Evolutionary conservation across 2,329 filamentous ascomycete species (phyloP).

Genomic region (Clarireedia hainanense): DNA sequence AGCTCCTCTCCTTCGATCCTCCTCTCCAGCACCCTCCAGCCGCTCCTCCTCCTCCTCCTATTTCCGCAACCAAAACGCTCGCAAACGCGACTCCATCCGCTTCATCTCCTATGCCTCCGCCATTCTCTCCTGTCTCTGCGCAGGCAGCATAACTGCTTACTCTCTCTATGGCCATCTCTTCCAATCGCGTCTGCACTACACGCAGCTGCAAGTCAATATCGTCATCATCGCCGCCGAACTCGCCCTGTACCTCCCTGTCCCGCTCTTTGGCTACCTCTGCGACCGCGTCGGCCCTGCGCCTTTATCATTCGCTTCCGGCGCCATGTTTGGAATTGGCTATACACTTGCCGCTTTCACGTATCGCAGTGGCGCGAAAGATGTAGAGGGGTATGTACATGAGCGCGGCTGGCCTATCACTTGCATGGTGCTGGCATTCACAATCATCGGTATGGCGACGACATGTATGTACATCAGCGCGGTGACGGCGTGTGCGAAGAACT

Average conservation of each 20-base stretch:
- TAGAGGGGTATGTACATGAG: conserved; percentile 38
- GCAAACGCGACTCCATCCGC: conserved; percentile 21
- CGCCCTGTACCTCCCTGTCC: conserved; percentile 86
- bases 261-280: conserved; percentile 82
- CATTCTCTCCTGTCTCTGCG: conserved; percentile 59
- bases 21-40: background rate
- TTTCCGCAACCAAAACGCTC: conserved; percentile 1
- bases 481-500: conserved; percentile 98
- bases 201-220: conserved; percentile 85
- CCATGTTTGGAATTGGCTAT: conserved; percentile 76
- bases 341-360: conserved; percentile 76
- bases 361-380: conserved; percentile 40
- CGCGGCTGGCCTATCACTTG: conserved; percentile 61
- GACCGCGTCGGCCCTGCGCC: conserved; percentile 78
- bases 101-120: conserved; percentile 46
- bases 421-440: conserved; percentile 81
- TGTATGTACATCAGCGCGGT: conserved; percentile 85
- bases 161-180: conserved; percentile 90
- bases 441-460: conserved; percentile 75
- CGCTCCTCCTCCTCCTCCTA: background rate
- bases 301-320: conserved; percentile 62
- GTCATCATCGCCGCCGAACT: conserved; percentile 82
- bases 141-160: conserved; percentile 87
- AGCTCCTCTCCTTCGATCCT: conserved; percentile 3
- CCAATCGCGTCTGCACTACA: conserved; percentile 78